phyloP scores from a whole-genome alignment of 345 rosid genomes.

The Brassica incana region DNA sequence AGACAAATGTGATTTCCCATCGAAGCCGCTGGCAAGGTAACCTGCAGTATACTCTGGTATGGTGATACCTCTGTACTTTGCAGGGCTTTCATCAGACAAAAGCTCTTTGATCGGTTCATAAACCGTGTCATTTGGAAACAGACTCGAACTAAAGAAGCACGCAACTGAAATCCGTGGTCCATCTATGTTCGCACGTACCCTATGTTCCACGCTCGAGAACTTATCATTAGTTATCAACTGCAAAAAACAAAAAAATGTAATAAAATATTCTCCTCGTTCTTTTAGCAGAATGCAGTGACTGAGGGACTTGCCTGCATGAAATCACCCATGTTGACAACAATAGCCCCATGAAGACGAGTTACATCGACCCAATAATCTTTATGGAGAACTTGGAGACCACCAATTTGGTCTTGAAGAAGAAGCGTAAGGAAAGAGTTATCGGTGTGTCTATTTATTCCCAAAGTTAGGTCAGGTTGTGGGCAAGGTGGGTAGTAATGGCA shows the following conservation, averaged over 20 bases:
- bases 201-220: conserved; percentile 34
- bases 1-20: neutral
- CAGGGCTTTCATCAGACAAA: conserved; percentile 18
- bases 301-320: neutral
- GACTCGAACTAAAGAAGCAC: conserved; percentile 19
- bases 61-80: conserved; percentile 23
- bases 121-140: conserved; percentile 14
- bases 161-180: conserved; percentile 31
- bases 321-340: conserved; percentile 9
- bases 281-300: neutral
- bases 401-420: conserved; percentile 13
- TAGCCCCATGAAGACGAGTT: neutral
- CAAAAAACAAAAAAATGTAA: neutral
- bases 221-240: conserved; percentile 29
- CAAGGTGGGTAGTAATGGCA: conserved; percentile 19
- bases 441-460: neutral
- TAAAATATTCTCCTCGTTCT: neutral
- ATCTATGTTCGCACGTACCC: conserved; percentile 12
- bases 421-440: neutral
- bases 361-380: conserved; percentile 1
- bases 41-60: conserved; percentile 29
- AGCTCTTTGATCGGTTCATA: conserved; percentile 32
- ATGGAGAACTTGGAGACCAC: conserved; percentile 6
- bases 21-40: neutral
- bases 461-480: conserved; percentile 17